These are phyloP conservation scores for Russula emetica DNA, from an alignment of 768 basidiomycete species.

Conservation along the genomic window DNA sequence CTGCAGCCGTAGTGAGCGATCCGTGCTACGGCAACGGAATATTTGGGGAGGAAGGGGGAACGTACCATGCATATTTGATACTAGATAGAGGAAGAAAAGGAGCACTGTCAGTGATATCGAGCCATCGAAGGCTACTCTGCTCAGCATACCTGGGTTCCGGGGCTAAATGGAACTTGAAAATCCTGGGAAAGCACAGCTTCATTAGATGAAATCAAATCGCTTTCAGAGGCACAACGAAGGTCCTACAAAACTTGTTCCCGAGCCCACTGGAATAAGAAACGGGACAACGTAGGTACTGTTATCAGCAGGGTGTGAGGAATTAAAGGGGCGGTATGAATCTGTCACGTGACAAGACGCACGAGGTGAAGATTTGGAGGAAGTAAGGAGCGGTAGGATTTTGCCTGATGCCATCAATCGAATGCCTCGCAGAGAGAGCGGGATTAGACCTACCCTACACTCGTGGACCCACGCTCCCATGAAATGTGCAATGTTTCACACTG, in stretches of 20 bases:
- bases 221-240: neutral
- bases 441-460: conserved; percentile 31
- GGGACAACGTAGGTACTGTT: conserved; percentile 48
- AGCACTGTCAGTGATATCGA: neutral
- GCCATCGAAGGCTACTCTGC: neutral
- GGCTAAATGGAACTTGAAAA: conserved; percentile 55
- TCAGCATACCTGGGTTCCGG: conserved; percentile 48
- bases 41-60: neutral
- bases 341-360: conserved; percentile 39
- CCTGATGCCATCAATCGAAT: conserved; percentile 29
- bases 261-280: conserved; percentile 48
- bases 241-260: conserved; percentile 47
- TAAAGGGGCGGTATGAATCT: neutral
- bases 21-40: neutral
- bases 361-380: conserved; percentile 57
- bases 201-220: neutral
- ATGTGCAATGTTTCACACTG: conserved; percentile 37
- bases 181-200: conserved; percentile 38
- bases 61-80: conserved; percentile 68
- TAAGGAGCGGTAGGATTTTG: conserved; percentile 55
- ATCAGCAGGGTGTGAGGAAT: neutral
- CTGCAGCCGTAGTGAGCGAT: conserved; percentile 32
- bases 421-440: too few species aligned
- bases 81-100: conserved; percentile 31
- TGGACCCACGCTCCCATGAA: conserved; percentile 31